These are phyloP conservation scores for Neofusicoccum sp. DNA, from an alignment of 2,329 filamentous ascomycete genomes.

Conservation along the genomic window DNA sequence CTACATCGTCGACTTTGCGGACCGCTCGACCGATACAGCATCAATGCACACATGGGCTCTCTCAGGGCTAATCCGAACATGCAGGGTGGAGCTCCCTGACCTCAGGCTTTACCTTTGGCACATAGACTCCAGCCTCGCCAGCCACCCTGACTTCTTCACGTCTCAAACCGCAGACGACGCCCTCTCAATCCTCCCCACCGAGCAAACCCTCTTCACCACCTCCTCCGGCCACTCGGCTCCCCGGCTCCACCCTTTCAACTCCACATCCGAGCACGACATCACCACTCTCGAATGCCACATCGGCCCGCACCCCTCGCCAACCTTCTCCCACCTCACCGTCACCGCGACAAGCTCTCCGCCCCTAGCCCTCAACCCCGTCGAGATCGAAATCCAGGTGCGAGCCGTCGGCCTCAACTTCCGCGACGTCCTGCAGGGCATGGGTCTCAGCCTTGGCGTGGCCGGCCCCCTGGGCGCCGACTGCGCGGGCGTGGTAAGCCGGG, in stretches of 20 bases:
- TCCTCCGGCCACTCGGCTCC: background rate
- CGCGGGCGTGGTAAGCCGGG: constrained; percentile 22
- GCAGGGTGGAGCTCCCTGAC: background rate
- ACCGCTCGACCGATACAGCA: no score
- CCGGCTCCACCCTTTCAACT: background rate
- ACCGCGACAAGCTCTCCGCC: background rate
- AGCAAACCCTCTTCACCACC: background rate
- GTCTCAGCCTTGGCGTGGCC: constrained; percentile 9
- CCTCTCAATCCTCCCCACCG: background rate
- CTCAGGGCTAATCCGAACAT: background rate
- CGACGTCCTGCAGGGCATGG: background rate
- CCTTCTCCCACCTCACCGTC: background rate
- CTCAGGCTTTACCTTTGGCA: background rate
- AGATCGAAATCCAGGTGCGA: constrained; percentile 24
- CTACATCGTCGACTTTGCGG: no score
- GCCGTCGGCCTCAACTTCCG: constrained; percentile 14
- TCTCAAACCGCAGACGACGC: background rate
- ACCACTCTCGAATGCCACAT: background rate
- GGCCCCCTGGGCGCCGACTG: constrained; percentile 20
- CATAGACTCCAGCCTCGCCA: background rate
- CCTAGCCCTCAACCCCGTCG: constrained; percentile 10
- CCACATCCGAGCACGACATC: background rate
- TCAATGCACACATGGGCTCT: background rate
- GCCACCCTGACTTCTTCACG: background rate
- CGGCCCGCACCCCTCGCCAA: background rate